Base-by-base conservation (phyloP, 2,329 filamentous ascomycete genomes). In the Metarhizium sp. region DNA sequence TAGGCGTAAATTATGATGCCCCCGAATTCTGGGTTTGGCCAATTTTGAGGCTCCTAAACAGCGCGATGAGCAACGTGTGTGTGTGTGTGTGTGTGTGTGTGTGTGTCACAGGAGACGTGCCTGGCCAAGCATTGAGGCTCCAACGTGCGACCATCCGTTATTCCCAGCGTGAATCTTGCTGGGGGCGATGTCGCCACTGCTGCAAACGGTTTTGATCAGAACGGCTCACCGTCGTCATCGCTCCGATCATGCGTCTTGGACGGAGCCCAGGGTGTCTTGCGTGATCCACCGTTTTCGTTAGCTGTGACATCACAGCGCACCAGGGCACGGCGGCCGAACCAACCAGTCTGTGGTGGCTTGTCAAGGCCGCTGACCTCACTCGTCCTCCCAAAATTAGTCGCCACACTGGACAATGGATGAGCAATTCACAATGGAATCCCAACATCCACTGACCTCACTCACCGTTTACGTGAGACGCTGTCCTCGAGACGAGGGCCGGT, bases 291-390 rank as follows among this genome's bases (percentile, higher is more conserved):
- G 50, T 49, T 55, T 55, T 6, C n/a, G 14, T 42, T 47, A 29
- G 38, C 16, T 7, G 51, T 53, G 51, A 53, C 55, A 55, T 52
- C 49, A 57, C 55, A 32, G 7, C 32, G 30, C 30, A 14, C 18
- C 38, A 16, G 3, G 49, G 29, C 34, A 25, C 25, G 34, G 43
- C 40, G 46, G 32, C 32, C 30, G 46, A 30, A 32, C 34, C 18
- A 6, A 32, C 40, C 42, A 30, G 46, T n/a, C 38, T 18, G n/a
- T 43, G 11, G 40, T 25, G 40, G 10, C 42, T 51, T 18, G 51
- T 18, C 14, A 45, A 32, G 45, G 52, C 45, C 45, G 34, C 45
- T 54, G 46, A 50, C 52, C 52, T 54, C 53, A 50, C 20, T 50
- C 25, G n/a, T 40, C 34, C n/a, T 14, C 30, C 46, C 20, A 30